phyloP scores from a whole-genome alignment of 768 basidiomycete species.

The Gymnopilus junonius region DNA sequence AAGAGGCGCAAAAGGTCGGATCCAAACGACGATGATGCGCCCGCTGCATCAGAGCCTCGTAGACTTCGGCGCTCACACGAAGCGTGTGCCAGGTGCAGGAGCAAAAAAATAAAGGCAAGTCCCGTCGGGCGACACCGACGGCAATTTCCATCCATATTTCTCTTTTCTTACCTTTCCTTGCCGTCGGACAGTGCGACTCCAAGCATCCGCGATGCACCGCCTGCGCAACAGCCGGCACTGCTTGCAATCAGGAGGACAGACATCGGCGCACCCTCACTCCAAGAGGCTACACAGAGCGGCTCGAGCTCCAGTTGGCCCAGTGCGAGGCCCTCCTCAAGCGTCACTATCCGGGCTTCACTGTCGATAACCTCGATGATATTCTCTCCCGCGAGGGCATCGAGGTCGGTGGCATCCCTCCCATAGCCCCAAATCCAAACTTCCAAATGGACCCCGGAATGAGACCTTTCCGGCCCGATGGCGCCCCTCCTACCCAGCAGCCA shows the following conservation, averaged over 20 bases:
- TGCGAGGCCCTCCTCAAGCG: conserved; percentile 81
- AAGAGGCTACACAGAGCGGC: conserved; percentile 79
- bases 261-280: conserved; percentile 87
- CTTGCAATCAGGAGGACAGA: conserved; percentile 87
- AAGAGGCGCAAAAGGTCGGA: conserved; percentile 68
- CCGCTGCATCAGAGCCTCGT: conserved; percentile 70
- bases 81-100: conserved; percentile 91
- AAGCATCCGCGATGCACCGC: conserved; percentile 88
- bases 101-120: conserved; percentile 95
- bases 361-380: conserved; percentile 68
- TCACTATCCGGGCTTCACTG: conserved; percentile 67
- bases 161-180: conserved; percentile 32
- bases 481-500: conserved; percentile 22
- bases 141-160: conserved; percentile 72
- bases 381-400: conserved; percentile 73
- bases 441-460: conserved; percentile 36
- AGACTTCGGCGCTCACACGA: conserved; percentile 88
- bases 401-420: conserved; percentile 30
- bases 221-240: conserved; percentile 77
- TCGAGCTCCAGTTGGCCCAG: conserved; percentile 81
- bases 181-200: conserved; percentile 75
- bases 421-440: conserved; percentile 31
- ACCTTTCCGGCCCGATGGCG: conserved; percentile 37
- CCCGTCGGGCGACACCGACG: conserved; percentile 75
- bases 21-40: conserved; percentile 55